Percentiles rank a stretch among this genome's conserved stretches.
Conservation (phyloP, 345 rosid species). For the Lenwebbia sp. region DNA sequence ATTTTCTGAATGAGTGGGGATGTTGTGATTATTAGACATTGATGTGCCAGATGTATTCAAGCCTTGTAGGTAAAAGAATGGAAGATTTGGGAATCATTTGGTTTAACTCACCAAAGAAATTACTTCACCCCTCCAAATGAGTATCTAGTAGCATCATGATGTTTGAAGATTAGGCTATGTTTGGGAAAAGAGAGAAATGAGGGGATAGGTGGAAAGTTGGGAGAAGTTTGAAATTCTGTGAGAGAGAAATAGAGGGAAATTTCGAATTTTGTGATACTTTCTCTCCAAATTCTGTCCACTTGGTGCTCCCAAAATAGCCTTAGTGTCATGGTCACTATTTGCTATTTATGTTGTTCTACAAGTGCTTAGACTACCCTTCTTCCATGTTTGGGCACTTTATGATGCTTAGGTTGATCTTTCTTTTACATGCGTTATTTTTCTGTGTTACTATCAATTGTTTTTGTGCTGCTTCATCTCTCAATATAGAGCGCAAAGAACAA, state of each 20-base stretch:
- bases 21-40: not conserved
- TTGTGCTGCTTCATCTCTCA: not conserved
- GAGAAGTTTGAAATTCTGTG: not conserved
- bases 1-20: not conserved
- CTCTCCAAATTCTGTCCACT: not conserved
- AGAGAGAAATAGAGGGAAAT: not conserved
- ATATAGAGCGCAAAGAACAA: slow-evolving; percentile 69
- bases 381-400: not conserved
- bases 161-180: not conserved
- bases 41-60: not conserved
- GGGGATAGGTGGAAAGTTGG: not conserved
- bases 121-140: not conserved
- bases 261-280: not conserved
- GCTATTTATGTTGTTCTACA: not conserved
- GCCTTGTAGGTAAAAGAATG: not conserved
- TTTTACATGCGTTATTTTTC: not conserved
- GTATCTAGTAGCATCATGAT: not conserved
- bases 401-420: not conserved
- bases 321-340: not conserved
- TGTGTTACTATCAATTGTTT: not conserved
- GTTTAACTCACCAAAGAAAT: not conserved
- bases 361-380: not conserved
- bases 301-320: not conserved
- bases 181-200: not conserved
- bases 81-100: not conserved